phyloP scores from a whole-genome alignment of 139 green algal species.

The Tetradesmus obliquus region DNA sequence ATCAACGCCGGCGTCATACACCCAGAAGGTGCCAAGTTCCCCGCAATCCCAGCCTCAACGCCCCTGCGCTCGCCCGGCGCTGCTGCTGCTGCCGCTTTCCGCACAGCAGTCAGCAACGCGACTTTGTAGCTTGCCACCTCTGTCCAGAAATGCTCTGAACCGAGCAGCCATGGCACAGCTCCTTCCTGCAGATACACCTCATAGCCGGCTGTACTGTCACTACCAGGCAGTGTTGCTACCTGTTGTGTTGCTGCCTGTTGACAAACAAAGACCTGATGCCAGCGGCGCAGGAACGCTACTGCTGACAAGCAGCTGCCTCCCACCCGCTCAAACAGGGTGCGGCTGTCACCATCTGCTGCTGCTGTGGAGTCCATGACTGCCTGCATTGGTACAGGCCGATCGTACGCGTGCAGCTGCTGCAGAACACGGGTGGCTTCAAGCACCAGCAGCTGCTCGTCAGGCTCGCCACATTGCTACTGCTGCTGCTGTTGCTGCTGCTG shows the following conservation, averaged over 20 bases:
- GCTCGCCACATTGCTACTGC: neutral
- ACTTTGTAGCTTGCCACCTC: neutral
- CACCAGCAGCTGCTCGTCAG: neutral
- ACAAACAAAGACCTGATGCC: neutral
- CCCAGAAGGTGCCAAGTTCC: neutral
- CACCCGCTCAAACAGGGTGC: neutral
- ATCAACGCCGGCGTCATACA: neutral
- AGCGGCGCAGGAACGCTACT: neutral
- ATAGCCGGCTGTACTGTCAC: neutral
- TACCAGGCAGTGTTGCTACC: neutral
- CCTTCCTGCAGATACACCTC: neutral
- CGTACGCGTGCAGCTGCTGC: neutral
- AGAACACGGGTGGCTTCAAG: neutral
- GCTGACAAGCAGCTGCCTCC: neutral
- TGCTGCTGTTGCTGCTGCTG: neutral
- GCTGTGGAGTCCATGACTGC: neutral
- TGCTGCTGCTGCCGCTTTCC: too few relatives aligned
- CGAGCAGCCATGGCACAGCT: neutral
- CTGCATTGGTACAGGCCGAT: neutral
- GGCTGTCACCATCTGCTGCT: too few relatives aligned
- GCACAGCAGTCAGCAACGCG: neutral
- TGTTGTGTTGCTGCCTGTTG: neutral
- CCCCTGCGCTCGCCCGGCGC: neutral
- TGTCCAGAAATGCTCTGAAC: neutral
- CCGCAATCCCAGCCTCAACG: neutral